phyloP scores from a whole-genome alignment of 352 stramenopile species.

The Phytophthora megakarya region DNA sequence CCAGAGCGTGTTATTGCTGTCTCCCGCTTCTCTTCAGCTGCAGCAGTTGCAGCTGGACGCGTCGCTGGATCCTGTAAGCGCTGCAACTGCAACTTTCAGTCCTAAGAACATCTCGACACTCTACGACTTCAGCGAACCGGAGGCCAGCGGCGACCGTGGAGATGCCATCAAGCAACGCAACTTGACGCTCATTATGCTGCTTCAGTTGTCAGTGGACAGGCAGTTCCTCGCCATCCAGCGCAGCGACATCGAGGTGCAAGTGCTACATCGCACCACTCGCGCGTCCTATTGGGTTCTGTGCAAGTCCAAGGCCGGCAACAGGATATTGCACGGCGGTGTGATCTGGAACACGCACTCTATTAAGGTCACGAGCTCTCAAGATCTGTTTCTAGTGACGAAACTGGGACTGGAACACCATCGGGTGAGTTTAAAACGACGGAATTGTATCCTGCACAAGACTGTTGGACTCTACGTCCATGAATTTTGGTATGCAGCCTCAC shows the following conservation, averaged over 20 bases:
- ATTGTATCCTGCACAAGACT: slow-evolving; percentile 57
- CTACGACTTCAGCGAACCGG: slow-evolving; percentile 47
- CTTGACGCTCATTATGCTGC: slow-evolving; percentile 36
- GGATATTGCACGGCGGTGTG: slow-evolving; percentile 60
- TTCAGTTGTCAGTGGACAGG: slow-evolving; percentile 64
- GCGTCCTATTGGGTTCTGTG: slow-evolving; percentile 75
- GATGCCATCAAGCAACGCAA: background rate
- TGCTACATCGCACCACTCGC: slow-evolving; percentile 51
- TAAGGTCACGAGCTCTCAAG: slow-evolving; percentile 55
- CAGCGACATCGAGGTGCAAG: slow-evolving; percentile 84
- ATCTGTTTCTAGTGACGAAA: slow-evolving; percentile 78
- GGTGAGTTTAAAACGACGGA: slow-evolving; percentile 60
- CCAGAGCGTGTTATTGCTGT: slow-evolving; percentile 56
- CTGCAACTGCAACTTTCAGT: slow-evolving; percentile 5
- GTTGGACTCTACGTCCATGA: slow-evolving; percentile 67
- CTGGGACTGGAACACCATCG: slow-evolving; percentile 80
- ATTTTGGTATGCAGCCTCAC: slow-evolving; percentile 72
- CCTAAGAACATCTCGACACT: slow-evolving; percentile 31
- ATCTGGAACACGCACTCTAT: slow-evolving; percentile 70
- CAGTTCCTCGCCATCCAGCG: slow-evolving; percentile 79
- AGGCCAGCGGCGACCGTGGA: slow-evolving; percentile 2
- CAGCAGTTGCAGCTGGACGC: slow-evolving; percentile 51
- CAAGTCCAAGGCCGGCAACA: slow-evolving; percentile 65
- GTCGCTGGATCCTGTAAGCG: slow-evolving; percentile 28
- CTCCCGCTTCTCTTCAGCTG: slow-evolving; percentile 35